These are phyloP conservation scores for Raphanus sativus DNA, from an alignment of 345 rosid species.

Conservation along the genomic window DNA sequence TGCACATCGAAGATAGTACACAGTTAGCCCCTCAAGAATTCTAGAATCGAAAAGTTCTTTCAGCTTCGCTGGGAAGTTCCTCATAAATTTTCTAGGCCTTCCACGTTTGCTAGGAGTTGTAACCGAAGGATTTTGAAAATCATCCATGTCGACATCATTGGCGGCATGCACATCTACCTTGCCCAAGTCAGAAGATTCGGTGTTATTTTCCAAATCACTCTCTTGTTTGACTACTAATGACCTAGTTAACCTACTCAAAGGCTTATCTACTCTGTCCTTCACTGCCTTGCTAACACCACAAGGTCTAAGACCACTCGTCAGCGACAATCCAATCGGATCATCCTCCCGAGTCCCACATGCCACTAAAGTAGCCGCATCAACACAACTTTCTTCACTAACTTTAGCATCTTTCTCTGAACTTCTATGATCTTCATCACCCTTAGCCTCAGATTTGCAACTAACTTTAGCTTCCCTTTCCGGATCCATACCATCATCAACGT, in stretches of 20 bases:
- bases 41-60: constrained; percentile 72
- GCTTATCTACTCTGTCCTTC: constrained; percentile 11
- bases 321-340: not conserved
- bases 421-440: constrained; percentile 22
- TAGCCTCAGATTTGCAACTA: not conserved
- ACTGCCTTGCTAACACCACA: constrained; percentile 2
- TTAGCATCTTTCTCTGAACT: not conserved
- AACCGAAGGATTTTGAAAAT: constrained; percentile 20
- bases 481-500: constrained; percentile 5
- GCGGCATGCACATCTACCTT: constrained; percentile 17
- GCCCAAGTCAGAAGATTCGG: constrained; percentile 7
- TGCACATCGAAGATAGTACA: constrained; percentile 56
- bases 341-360: not conserved
- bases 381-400: not conserved
- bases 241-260: constrained; percentile 36
- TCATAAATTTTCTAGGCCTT: constrained; percentile 44
- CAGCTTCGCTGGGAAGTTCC: constrained; percentile 56
- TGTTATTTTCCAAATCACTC: constrained; percentile 4
- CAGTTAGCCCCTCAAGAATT: constrained; percentile 69
- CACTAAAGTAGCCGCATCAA: constrained; percentile 3
- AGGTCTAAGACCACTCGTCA: not conserved
- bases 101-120: constrained; percentile 38
- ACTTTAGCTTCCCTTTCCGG: constrained; percentile 1
- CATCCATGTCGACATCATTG: constrained; percentile 9
- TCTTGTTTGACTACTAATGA: constrained; percentile 28